These are phyloP conservation scores for Urostyla sp. DNA, from an alignment of 73 alveolate species.

Conservation along the genomic window DNA sequence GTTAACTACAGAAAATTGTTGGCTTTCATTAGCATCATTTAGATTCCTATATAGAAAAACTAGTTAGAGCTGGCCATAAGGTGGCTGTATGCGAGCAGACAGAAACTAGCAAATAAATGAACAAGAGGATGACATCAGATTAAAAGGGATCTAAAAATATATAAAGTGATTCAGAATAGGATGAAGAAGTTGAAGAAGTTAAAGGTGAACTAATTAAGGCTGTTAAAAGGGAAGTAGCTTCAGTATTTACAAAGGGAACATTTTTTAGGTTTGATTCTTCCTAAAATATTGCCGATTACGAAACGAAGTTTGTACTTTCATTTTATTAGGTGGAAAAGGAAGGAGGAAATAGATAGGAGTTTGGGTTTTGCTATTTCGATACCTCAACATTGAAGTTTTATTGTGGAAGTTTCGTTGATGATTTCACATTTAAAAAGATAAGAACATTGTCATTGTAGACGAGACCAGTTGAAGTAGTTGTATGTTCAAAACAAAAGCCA, in stretches of 20 bases:
- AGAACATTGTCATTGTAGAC: slow-evolving; percentile 52
- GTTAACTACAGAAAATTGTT: slow-evolving; percentile 16
- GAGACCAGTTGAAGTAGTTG: slow-evolving; percentile 62
- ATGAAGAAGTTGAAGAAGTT: background rate
- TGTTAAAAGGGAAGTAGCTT: slow-evolving; percentile 78
- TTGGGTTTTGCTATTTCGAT: slow-evolving; percentile 85
- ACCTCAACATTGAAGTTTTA: slow-evolving; percentile 72
- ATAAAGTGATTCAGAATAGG: slow-evolving; percentile 8
- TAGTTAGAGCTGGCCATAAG: slow-evolving; percentile 75
- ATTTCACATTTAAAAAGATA: slow-evolving; percentile 38
- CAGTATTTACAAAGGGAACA: slow-evolving; percentile 74
- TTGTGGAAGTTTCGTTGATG: slow-evolving; percentile 68
- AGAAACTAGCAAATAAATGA: slow-evolving; percentile 68
- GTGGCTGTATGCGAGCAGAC: slow-evolving; percentile 83
- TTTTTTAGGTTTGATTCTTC: slow-evolving; percentile 46
- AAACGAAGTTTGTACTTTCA: slow-evolving; percentile 66
- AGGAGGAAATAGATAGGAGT: slow-evolving; percentile 34
- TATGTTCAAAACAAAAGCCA: slow-evolving; percentile 8
- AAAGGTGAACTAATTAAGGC: slow-evolving; percentile 21
- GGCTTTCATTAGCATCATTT: slow-evolving; percentile 75
- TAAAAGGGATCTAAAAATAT: background rate
- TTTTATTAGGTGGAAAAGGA: slow-evolving; percentile 6
- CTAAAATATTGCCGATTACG: slow-evolving; percentile 57
- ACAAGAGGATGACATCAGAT: slow-evolving; percentile 40
- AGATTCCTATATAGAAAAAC: slow-evolving; percentile 61